phyloP scores from a whole-genome alignment of 2,329 filamentous ascomycete species.

The Macrophomina tecta region DNA sequence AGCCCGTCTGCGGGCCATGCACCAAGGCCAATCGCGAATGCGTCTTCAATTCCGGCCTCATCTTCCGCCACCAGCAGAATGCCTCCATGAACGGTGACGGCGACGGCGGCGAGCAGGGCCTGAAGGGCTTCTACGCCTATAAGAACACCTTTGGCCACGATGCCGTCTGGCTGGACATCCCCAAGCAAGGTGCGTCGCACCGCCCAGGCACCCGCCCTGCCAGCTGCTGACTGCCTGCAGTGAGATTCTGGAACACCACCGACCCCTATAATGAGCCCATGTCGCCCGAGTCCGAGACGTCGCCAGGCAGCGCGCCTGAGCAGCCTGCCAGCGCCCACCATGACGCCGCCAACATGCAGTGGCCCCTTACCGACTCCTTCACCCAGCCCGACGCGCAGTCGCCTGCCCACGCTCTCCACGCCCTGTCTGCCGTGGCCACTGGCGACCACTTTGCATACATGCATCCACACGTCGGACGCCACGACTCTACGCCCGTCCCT shows the following conservation, averaged over 20 bases:
- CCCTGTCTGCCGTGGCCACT: slow-evolving; percentile 60
- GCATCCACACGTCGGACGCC: slow-evolving; percentile 35
- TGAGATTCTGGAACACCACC: slow-evolving; percentile 67
- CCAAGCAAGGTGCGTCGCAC: slow-evolving; percentile 57
- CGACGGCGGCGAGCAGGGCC: slow-evolving; percentile 51
- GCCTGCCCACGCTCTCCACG: slow-evolving; percentile 59
- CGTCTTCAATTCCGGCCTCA: slow-evolving; percentile 65
- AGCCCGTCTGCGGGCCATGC: slow-evolving; percentile 66
- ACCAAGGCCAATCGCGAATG: slow-evolving; percentile 66
- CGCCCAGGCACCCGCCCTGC: background rate
- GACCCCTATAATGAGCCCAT: slow-evolving; percentile 64
- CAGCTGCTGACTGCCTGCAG: slow-evolving; percentile 39
- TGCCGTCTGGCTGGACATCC: slow-evolving; percentile 68
- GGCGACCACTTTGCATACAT: slow-evolving; percentile 47
- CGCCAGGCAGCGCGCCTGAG: slow-evolving; percentile 4
- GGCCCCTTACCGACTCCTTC: slow-evolving; percentile 26
- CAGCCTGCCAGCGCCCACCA: slow-evolving; percentile 13
- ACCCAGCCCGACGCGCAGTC: slow-evolving; percentile 35
- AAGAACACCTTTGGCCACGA: slow-evolving; percentile 68
- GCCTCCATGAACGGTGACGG: slow-evolving; percentile 67
- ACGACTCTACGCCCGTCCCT: slow-evolving; percentile 37
- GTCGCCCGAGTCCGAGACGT: slow-evolving; percentile 35
- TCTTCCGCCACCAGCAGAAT: slow-evolving; percentile 73
- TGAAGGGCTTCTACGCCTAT: slow-evolving; percentile 69
- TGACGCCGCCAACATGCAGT: slow-evolving; percentile 21